A percentile compares a stretch with the other conserved stretches of the same genome.
phyloP scores from a whole-genome alignment of 2,329 filamentous ascomycete species.

The Calonectria pauciramosa region DNA sequence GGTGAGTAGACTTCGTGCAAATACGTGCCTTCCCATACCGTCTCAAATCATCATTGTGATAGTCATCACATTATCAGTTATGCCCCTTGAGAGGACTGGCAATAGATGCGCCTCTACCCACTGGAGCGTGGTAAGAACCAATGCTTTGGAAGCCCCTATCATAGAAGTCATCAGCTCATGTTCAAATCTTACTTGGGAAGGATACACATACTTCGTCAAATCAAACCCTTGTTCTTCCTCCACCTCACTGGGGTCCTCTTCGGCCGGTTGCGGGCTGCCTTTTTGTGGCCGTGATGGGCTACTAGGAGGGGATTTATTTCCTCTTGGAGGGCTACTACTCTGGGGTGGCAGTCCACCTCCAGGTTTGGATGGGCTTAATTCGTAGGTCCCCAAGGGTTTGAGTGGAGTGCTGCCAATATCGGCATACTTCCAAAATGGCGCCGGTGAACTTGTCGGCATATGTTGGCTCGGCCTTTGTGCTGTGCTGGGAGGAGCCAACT shows the following conservation, averaged over 20 bases:
- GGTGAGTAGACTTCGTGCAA: neutral
- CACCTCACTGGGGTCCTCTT: conserved; percentile 48
- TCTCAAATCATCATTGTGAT: conserved; percentile 20
- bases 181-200: neutral
- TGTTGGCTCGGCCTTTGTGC: conserved; percentile 86
- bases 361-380: conserved; percentile 71
- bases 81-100: conserved; percentile 56
- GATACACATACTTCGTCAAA: conserved; percentile 66
- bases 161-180: conserved; percentile 26
- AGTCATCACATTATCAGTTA: conserved; percentile 20
- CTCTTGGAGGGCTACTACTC: conserved; percentile 71
- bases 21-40: neutral
- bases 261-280: conserved; percentile 43
- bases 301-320: conserved; percentile 64
- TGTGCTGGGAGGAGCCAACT: conserved; percentile 83
- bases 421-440: conserved; percentile 90
- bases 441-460: conserved; percentile 87
- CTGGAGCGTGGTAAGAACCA: conserved; percentile 71
- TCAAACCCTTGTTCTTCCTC: conserved; percentile 70
- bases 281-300: conserved; percentile 64
- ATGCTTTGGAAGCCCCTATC: conserved; percentile 75
- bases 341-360: conserved; percentile 57
- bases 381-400: conserved; percentile 61
- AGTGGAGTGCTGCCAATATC: conserved; percentile 82
- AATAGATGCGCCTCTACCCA: conserved; percentile 61